Evolutionary conservation across 208 protist species (phyloP).

Genomic region (Wallacemonas sp.): DNA sequence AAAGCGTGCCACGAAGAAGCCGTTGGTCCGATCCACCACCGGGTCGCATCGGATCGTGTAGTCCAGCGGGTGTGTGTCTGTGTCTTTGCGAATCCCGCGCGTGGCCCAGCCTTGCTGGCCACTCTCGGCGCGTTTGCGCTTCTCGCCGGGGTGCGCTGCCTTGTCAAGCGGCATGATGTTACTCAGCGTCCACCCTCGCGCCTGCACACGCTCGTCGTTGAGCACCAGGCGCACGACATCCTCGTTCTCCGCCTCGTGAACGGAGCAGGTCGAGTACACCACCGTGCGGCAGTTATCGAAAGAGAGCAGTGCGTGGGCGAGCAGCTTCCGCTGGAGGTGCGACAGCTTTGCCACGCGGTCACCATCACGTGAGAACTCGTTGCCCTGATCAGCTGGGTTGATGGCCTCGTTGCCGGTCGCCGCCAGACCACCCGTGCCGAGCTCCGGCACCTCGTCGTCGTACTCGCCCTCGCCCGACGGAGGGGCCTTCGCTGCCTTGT

Average conservation of each 20-base stretch:
- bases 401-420: constrained; percentile 16
- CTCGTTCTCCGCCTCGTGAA: constrained; percentile 91
- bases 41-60: constrained; percentile 88
- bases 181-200: constrained; percentile 73
- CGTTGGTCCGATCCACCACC: constrained; percentile 66
- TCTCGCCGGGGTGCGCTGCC: neutral
- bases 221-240: constrained; percentile 81
- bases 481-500: neutral
- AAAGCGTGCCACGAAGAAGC: constrained; percentile 88
- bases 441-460: constrained; percentile 10
- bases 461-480: neutral
- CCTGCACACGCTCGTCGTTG: constrained; percentile 66
- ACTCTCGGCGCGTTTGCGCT: neutral
- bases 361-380: constrained; percentile 46
- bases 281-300: constrained; percentile 88
- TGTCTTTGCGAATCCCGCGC: neutral
- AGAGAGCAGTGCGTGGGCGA: constrained; percentile 82
- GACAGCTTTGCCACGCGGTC: constrained; percentile 79
- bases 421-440: neutral
- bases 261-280: constrained; percentile 92
- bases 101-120: neutral
- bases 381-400: constrained; percentile 36
- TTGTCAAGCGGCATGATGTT: constrained; percentile 68
- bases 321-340: constrained; percentile 82
- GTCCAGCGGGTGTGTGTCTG: constrained; percentile 49